Evolutionary conservation across 1,284 basidiomycete genomes (phyloP).

Genomic region (Cutaneotrichosporon dermatis): DNA sequence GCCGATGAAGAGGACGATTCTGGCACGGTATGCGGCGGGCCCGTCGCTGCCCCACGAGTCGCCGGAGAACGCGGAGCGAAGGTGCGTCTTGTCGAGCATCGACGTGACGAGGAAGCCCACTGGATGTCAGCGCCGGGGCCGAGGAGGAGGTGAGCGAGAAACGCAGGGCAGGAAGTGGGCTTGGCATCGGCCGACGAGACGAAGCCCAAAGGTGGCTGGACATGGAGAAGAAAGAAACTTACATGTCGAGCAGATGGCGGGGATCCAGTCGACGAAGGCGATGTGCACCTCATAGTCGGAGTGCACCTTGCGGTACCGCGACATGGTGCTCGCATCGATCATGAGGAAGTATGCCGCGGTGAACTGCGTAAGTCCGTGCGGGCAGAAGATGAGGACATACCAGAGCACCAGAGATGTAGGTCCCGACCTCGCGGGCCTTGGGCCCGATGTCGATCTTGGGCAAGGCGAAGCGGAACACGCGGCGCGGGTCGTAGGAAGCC

Average conservation of each 20-base stretch:
- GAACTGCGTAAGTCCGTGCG: constrained; percentile 57
- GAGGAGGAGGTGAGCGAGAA: neutral
- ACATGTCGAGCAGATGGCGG: constrained; percentile 82
- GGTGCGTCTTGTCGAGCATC: constrained; percentile 88
- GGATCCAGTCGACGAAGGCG: constrained; percentile 89
- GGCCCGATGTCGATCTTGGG: constrained; percentile 49
- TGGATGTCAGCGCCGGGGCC: constrained; percentile 16
- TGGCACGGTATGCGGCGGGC: constrained; percentile 80
- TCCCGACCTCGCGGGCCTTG: constrained; percentile 65
- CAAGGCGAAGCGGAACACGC: constrained; percentile 62
- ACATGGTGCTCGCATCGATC: constrained; percentile 86
- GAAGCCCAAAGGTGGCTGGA: no score
- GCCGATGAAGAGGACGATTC: constrained; percentile 86
- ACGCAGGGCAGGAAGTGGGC: no score
- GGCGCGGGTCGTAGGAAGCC: constrained; percentile 77
- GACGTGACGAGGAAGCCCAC: constrained; percentile 90
- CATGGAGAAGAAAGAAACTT: constrained; percentile 17
- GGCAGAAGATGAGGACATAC: constrained; percentile 54
- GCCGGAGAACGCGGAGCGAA: constrained; percentile 72
- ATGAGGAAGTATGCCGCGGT: constrained; percentile 93
- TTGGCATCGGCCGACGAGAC: no score
- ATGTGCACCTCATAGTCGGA: constrained; percentile 61
- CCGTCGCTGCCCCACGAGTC: constrained; percentile 57
- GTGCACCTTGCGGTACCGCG: constrained; percentile 67
- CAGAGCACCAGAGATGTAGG: constrained; percentile 85